Evolutionary conservation across 805 yeast genomes (phyloP), one percentile per base, ranked within the genome.

Genomic region (Saccharomycopsis vini): DNA sequence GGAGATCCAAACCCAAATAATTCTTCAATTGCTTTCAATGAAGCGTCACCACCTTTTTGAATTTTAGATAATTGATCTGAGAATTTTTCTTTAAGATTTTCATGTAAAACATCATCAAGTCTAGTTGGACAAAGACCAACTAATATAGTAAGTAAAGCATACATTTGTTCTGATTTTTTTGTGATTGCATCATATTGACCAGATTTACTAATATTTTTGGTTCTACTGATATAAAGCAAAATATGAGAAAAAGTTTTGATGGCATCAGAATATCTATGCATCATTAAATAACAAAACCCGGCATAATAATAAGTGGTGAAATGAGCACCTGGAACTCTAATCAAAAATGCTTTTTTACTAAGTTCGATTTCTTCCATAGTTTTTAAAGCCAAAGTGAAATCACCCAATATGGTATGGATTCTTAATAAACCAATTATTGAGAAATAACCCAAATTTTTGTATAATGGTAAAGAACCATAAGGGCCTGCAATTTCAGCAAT

Each of bases 301-400:
- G 69, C 72, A 50, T 71, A 71, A 59, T 71, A 71, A 57, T 71
- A 71, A 40, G 72, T 69, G 29, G 73, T 67, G 58, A 68, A 69
- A 54, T 71, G 75, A 36, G 71, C 70, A 21, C 72, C 69, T 37
- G 73, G 67, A 36, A 71, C 69, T 46, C 65, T 62, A 15, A 72
- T 62, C 56, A 67, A 67, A 50, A 67, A 63, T n/a, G 71, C 69
- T 53, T 61, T 66, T 57, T 69, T 71, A 21, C 41, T 40, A 46
- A 71, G 56, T 45, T 69, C 72, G 41, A 71, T 64, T 44, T 62
- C 62, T 49, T 69, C 72, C 64, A 71, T 62, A 3, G 74, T 67
- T 58, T 69, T 64, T 51, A 71, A 60, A 5, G 75, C 75, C 43
- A 71, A 59, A 1, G 72, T 58, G 57, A 67, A 71, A 55, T 71